A percentile compares a stretch with the other conserved stretches of the same genome.
Evolutionary conservation across 345 rosid genomes (phyloP).

Genomic region (thale cress (Arabidopsis thaliana)): TAIR10.1 NC_003076.8:20059001-20059500

Average conservation of each 20-base stretch:
- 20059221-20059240: slow-evolving; percentile 1
- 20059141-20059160: neutral
- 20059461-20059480: neutral
- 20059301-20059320: slow-evolving; percentile 20
- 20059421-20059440: too few species aligned
- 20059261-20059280: neutral
- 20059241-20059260: slow-evolving; percentile 10
- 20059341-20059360: neutral
- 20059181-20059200: slow-evolving; percentile 11
- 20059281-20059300: slow-evolving; percentile 24
- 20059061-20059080: slow-evolving; percentile 10
- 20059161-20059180: neutral
- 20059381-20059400: neutral
- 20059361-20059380: too few species aligned
- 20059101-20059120: neutral
- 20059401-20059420: neutral
- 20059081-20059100: slow-evolving; percentile 1
- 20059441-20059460: neutral
- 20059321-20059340: slow-evolving; percentile 1
- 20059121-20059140: neutral
- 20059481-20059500: neutral
- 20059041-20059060: slow-evolving; percentile 11
- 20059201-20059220: slow-evolving; percentile 36
- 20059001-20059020: slow-evolving; percentile 30
- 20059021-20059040: slow-evolving; percentile 9